Base-by-base conservation (phyloP, 2,329 filamentous ascomycete genomes). In the Cladophialophora exuberans region DNA sequence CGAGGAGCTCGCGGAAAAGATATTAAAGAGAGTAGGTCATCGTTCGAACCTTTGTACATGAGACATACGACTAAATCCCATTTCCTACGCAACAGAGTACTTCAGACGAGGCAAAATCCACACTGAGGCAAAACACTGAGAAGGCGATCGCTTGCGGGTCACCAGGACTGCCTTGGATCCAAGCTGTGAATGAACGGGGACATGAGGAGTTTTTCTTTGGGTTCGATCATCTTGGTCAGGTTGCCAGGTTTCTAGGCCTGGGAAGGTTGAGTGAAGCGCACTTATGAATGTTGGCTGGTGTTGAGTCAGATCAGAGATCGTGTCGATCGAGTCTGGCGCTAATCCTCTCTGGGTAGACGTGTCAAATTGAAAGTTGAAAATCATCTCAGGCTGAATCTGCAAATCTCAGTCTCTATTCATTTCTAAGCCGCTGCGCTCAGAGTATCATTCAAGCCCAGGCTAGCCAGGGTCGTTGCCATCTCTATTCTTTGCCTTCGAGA, bases 121-220 rank as follows among this genome's bases (percentile, higher is more conserved):
- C 63, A 18, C 62, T 85, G 62, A 66, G 58, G 9, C 69, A 69
- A 20, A 83, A 83, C 55, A 83, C 80, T 1, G 73, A 82, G 11
- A 59, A 66, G 44, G 79, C 81, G 1, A 72, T 84, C 20, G 69
- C 70, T 17, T 73, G 77, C 20, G 83, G 81, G 1, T 79, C 80
- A 1, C 85, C 85, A 70, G 83, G 83, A 1, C 63, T 85, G 44
- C 83, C 83, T 2, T 86, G 80, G 78, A 80, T 83, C 64, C 69
- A 72, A 67, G 82, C 79, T 47, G 81, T 76, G 30, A 81, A 84
- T 66, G 43, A 66, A 11, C 70, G 79, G 46, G 82, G 82, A 0
- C 68, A 79, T 64, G 82, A 67, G 35, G 80, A 84, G 59, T 69
- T 67, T 1, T 85, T 80, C 62, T 86, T 80, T 78, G 83, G 83